Base-by-base conservation (phyloP, 2,329 filamentous ascomycete genomes). In the Paecilomyces variotii region DNA sequence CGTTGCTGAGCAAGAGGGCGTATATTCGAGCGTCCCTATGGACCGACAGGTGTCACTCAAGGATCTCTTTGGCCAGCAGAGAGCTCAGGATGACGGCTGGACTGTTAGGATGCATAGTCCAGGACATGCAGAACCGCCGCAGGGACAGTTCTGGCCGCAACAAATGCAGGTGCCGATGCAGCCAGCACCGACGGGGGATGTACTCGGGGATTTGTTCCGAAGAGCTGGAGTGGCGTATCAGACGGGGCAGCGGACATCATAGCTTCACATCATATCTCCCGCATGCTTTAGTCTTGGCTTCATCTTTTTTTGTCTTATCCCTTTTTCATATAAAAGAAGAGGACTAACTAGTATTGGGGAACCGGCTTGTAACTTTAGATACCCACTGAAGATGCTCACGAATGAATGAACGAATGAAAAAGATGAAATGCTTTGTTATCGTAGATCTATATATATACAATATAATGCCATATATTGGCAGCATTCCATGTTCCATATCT, bases 51-150 rank as follows among this genome's bases (percentile, higher is more conserved):
- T 82, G 26, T 81, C 77, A 14, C 68, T 83, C 7, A 76, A 80
- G 57, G 79, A 84, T 62, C 68, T 83, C 1, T 83, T 84, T 64
- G 80, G 80, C 4, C 79, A 82, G 65, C 80, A 84, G 63, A 75
- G 79, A 53, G 76, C 76, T 28, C 75, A 79, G 55, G 81, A 83
- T 62, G 76, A 80, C 56, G 79, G 67, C 10, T 82, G 78, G 73
- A 81, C 77, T 65, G 72, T 81, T 12, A 75, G 77, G 54, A 74
- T 74, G 53, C 80, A 82, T 66, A 73, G 74, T 60, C 58, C 72
- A 9, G 61, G 50, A 5, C 65, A 64, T 11, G 57, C 32, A 11
- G 63, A 64, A 35, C 58, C 61, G 55, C 68, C 64, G 59, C 63
- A 65, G 26, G 57, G 60, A 14, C 57, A 54, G 26, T 59, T 60